Evolutionary conservation across 768 basidiomycete species (phyloP).

Genomic region (Collybiopsis luxurians): DNA sequence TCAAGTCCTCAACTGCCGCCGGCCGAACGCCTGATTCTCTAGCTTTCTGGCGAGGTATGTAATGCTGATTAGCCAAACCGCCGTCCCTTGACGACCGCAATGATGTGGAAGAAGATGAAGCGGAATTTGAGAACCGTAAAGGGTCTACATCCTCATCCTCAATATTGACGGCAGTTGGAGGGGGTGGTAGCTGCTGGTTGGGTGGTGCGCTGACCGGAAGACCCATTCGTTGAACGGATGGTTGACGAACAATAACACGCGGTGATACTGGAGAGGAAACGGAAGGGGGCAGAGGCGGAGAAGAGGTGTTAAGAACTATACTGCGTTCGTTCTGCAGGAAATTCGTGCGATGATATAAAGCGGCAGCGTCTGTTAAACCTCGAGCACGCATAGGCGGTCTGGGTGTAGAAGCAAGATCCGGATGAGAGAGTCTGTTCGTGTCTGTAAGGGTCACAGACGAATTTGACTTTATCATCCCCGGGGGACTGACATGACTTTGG

Average conservation of each 20-base stretch:
- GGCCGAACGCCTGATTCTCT: slow-evolving; percentile 22
- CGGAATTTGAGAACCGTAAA: slow-evolving; percentile 11
- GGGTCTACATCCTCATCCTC: slow-evolving; percentile 10
- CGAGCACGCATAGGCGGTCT: slow-evolving; percentile 45
- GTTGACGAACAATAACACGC: slow-evolving; percentile 38
- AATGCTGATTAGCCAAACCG: slow-evolving; percentile 20
- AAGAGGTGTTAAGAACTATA: slow-evolving; percentile 6
- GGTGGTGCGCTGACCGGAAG: slow-evolving; percentile 50
- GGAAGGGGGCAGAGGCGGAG: slow-evolving; percentile 15
- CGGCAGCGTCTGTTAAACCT: slow-evolving; percentile 44
- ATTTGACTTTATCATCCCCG: slow-evolving; percentile 20
- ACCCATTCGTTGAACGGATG: slow-evolving; percentile 39
- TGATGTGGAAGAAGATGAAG: slow-evolving; percentile 38
- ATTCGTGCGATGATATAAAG: slow-evolving; percentile 25
- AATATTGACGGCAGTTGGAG: slow-evolving; percentile 25
- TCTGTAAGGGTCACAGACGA: slow-evolving; percentile 31
- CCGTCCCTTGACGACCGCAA: slow-evolving; percentile 40
- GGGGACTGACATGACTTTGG: slow-evolving; percentile 18
- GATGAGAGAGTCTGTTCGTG: slow-evolving; percentile 31
- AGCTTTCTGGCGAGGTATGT: slow-evolving; percentile 23
- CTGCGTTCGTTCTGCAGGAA: slow-evolving; percentile 24
- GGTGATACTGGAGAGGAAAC: slow-evolving; percentile 20
- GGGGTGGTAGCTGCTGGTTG: slow-evolving; percentile 42
- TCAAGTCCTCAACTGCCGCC: not conserved
- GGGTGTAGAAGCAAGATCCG: slow-evolving; percentile 24